Evolutionary conservation across 1,139 yeast species (phyloP).

Genomic region (Geotrichum aggregatum): DNA sequence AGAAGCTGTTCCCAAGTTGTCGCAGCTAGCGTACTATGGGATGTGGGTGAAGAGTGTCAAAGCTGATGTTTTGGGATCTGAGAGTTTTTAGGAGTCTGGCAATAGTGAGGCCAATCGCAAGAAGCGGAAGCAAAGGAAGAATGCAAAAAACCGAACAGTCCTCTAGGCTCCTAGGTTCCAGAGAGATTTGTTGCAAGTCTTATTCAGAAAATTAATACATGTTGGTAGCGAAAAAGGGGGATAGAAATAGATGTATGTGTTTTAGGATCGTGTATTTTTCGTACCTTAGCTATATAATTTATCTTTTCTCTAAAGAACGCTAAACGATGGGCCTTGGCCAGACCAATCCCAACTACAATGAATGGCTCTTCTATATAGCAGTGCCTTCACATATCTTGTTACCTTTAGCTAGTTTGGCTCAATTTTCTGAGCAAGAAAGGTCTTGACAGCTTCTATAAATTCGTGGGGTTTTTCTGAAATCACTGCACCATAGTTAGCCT

Average conservation of each 20-base stretch:
- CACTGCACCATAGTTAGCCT: constrained; percentile 21
- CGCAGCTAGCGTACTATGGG: too few relatives aligned
- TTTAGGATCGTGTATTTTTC: background rate
- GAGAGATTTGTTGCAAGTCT: too few relatives aligned
- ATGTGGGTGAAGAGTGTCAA: too few relatives aligned
- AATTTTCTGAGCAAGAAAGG: constrained; percentile 5
- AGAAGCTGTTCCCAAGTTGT: too few relatives aligned
- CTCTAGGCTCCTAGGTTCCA: too few relatives aligned
- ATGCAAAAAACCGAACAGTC: background rate
- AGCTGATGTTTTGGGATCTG: too few relatives aligned
- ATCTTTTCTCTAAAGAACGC: background rate
- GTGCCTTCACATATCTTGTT: too few relatives aligned
- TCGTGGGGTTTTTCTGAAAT: constrained; percentile 34
- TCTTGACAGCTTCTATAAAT: constrained; percentile 21
- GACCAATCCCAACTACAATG: too few relatives aligned
- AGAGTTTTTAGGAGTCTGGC: background rate
- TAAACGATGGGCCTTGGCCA: too few relatives aligned
- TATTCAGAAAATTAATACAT: too few relatives aligned
- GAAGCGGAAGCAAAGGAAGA: background rate
- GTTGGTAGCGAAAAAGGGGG: background rate
- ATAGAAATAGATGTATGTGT: background rate
- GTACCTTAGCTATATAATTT: background rate
- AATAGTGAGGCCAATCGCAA: background rate
- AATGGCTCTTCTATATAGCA: too few relatives aligned
- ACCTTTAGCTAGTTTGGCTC: background rate